phyloP scores from a whole-genome alignment of 2,329 filamentous ascomycete species.

The Cercospora sp. region DNA sequence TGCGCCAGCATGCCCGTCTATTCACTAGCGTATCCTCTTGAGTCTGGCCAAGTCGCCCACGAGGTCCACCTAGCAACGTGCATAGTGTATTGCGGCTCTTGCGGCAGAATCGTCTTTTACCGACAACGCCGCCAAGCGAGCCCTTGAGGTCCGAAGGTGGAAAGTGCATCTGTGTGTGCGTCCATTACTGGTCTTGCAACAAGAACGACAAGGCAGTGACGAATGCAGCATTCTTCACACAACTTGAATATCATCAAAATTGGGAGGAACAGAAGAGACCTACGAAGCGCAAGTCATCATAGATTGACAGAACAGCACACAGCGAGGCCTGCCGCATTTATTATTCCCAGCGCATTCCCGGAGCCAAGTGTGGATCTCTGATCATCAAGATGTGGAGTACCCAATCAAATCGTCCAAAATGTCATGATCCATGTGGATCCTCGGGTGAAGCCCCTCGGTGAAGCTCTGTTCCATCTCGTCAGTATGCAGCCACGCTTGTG shows the following conservation, averaged over 20 bases:
- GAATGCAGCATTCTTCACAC: not conserved
- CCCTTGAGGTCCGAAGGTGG: not conserved
- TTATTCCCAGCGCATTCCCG: slow-evolving; percentile 5
- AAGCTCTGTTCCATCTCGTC: slow-evolving; percentile 2
- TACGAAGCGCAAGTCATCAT: not conserved
- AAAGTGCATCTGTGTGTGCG: not conserved
- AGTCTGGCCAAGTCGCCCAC: not conserved
- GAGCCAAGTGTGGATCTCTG: not conserved
- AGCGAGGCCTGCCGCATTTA: not conserved
- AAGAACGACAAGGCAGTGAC: not conserved
- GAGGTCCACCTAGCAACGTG: not conserved
- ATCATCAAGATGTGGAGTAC: not conserved
- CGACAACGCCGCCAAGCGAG: not conserved
- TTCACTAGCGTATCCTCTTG: not conserved
- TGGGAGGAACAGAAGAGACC: not conserved
- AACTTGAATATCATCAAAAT: not conserved
- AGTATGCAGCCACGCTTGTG: slow-evolving; percentile 7
- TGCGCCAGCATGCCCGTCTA: not conserved
- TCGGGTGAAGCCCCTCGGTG: slow-evolving; percentile 1
- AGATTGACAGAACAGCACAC: not conserved
- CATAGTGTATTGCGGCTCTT: not conserved
- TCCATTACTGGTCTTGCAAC: not conserved
- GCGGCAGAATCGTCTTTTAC: not conserved
- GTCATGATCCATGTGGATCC: not conserved
- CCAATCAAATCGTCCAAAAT: not conserved